A percentile compares a stretch with the other conserved stretches of the same genome.
Evolutionary conservation across 73 alveolate genomes (phyloP).

Genomic region (Symbiodinium pilosum): DNA sequence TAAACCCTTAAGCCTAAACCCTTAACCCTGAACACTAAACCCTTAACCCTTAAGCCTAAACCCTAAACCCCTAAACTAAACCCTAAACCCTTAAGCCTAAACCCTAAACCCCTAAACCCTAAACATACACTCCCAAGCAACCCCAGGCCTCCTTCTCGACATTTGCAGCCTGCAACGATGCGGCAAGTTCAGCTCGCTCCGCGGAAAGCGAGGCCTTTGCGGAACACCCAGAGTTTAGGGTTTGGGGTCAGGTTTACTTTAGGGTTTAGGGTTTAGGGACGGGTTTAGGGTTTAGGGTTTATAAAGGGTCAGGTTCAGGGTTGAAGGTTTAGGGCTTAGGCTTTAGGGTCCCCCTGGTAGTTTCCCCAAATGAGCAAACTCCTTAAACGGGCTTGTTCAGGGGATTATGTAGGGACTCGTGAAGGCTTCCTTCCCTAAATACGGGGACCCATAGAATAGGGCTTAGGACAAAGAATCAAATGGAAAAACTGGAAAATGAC

Average conservation of each 20-base stretch:
- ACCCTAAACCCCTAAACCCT: not conserved
- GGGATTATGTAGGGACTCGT: too few relatives aligned
- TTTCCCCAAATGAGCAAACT: too few relatives aligned
- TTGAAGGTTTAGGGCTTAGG: not conserved
- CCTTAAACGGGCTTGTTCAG: too few relatives aligned
- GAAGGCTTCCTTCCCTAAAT: too few relatives aligned
- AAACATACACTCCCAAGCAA: not conserved
- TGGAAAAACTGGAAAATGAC: too few relatives aligned
- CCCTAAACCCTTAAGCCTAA: not conserved
- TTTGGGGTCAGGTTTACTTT: not conserved
- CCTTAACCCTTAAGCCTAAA: not conserved
- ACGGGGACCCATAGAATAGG: too few relatives aligned
- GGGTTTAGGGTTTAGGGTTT: not conserved
- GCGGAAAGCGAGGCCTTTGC: not conserved
- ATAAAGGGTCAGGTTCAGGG: not conserved
- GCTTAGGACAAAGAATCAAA: too few relatives aligned
- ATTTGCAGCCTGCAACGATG: constrained; percentile 1
- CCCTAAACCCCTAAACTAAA: not conserved
- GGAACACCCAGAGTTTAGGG: not conserved
- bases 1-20: not conserved
- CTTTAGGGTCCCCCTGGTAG: too few relatives aligned
- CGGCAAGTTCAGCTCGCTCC: constrained; percentile 5
- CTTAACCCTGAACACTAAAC: not conserved
- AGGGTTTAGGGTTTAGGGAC: not conserved
- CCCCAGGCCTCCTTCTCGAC: not conserved